phyloP scores from a whole-genome alignment of 768 basidiomycete species.

The Mycena polygramma region DNA sequence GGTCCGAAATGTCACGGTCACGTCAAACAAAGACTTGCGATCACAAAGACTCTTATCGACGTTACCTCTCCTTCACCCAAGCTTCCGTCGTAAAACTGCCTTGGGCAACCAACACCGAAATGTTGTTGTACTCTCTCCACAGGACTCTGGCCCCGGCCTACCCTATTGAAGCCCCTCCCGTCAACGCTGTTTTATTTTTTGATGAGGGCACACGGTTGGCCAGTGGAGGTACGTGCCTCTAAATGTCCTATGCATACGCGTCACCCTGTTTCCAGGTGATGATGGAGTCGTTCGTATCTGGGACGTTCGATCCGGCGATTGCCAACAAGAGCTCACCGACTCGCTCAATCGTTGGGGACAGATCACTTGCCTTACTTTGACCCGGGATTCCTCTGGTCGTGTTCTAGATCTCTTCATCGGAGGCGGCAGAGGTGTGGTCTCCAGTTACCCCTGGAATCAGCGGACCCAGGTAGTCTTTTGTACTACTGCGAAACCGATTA shows the following conservation, averaged over 20 bases:
- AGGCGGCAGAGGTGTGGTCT: background rate
- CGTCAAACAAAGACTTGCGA: slow-evolving; percentile 1
- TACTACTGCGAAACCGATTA: too few species aligned
- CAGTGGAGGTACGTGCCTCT: slow-evolving; percentile 1
- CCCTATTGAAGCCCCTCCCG: background rate
- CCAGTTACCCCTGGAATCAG: background rate
- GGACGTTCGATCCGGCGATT: slow-evolving; percentile 9
- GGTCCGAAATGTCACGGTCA: background rate
- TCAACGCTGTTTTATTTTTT: background rate
- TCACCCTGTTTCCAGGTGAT: background rate
- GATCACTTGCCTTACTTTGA: background rate
- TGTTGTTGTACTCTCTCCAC: background rate
- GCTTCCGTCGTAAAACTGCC: too few species aligned
- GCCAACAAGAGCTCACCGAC: slow-evolving; percentile 2
- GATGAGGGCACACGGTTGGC: background rate
- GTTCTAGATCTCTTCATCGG: background rate
- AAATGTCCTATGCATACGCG: background rate
- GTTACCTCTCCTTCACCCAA: too few species aligned
- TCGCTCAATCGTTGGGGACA: slow-evolving; percentile 6
- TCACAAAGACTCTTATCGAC: too few species aligned
- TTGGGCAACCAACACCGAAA: background rate
- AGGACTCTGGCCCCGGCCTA: background rate
- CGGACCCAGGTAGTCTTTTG: too few species aligned
- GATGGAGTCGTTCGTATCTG: slow-evolving; percentile 1
- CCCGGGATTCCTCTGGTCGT: too few species aligned